Conservation (phyloP, 179 eudicot genomes). For the Actinidia polygama region DNA sequence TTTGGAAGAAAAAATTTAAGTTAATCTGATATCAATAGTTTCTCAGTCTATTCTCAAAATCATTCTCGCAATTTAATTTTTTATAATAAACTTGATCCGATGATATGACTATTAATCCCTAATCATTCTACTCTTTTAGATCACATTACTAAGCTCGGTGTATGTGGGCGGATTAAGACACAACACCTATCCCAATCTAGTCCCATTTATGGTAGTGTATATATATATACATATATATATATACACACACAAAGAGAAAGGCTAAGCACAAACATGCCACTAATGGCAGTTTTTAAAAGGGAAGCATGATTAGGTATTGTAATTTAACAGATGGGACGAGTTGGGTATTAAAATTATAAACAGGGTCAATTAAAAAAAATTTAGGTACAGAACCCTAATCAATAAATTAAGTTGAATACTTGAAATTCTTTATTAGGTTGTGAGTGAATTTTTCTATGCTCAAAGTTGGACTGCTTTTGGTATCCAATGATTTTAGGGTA, state of each 20-base stretch:
- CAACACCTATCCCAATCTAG: too few relatives aligned
- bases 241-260: not conserved
- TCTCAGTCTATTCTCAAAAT: too few relatives aligned
- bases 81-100: too few relatives aligned
- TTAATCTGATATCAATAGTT: too few relatives aligned
- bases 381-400: not conserved
- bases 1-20: too few relatives aligned
- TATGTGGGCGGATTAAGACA: too few relatives aligned
- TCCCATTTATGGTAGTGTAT: too few relatives aligned
- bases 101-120: too few relatives aligned
- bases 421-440: not conserved
- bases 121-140: too few relatives aligned
- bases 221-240: too few relatives aligned
- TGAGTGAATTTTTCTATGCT: slow-evolving; percentile 6
- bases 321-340: not conserved
- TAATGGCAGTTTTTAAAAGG: not conserved
- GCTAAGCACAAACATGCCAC: not conserved
- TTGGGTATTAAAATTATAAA: not conserved
- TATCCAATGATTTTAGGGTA: slow-evolving; percentile 17
- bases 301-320: not conserved
- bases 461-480: slow-evolving; percentile 24
- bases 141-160: too few relatives aligned
- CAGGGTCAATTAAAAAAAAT: not conserved
- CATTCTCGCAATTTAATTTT: too few relatives aligned
- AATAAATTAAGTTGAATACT: not conserved